Evolutionary conservation across 192 early-diverging fungal genomes (phyloP).

Genomic region (Backusella macrospora): DNA sequence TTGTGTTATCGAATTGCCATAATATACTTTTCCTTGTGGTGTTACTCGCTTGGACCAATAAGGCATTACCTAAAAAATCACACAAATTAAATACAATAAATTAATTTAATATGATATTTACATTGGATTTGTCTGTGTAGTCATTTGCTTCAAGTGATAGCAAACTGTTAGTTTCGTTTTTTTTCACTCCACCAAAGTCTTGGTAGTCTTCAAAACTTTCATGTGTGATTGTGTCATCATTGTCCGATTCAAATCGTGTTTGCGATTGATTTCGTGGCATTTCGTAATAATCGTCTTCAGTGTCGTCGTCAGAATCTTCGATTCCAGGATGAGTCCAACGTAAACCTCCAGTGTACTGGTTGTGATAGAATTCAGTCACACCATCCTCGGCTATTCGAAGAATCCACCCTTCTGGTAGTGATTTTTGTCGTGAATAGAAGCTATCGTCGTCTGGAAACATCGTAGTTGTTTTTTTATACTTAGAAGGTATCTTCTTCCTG

Average conservation of each 20-base stretch:
- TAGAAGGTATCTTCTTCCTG: conserved; percentile 13
- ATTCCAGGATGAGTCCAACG: conserved; percentile 42
- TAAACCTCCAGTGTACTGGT: conserved; percentile 40
- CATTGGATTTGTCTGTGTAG: not conserved
- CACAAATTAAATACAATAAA: conserved; percentile 6
- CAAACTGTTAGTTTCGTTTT: not conserved
- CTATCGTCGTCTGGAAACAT: not conserved
- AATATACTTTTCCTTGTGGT: conserved; percentile 57
- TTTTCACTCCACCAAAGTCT: conserved; percentile 11
- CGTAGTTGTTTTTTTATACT: not conserved
- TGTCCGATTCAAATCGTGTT: not conserved
- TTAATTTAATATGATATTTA: not conserved
- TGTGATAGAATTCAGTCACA: conserved; percentile 39
- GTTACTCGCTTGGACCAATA: conserved; percentile 59
- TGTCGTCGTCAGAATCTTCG: conserved; percentile 24
- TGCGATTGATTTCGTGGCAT: conserved; percentile 9
- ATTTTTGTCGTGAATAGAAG: conserved; percentile 7
- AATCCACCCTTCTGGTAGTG: conserved; percentile 31
- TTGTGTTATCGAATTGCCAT: conserved; percentile 61
- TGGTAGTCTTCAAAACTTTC: conserved; percentile 10
- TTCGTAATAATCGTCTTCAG: conserved; percentile 18
- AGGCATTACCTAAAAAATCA: conserved; percentile 38
- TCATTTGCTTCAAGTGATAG: not conserved
- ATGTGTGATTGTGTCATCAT: conserved; percentile 3
- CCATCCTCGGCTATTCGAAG: conserved; percentile 41